Evolutionary conservation across 1,284 basidiomycete species (phyloP).

Genomic region (Leccinum colubrinum): DNA sequence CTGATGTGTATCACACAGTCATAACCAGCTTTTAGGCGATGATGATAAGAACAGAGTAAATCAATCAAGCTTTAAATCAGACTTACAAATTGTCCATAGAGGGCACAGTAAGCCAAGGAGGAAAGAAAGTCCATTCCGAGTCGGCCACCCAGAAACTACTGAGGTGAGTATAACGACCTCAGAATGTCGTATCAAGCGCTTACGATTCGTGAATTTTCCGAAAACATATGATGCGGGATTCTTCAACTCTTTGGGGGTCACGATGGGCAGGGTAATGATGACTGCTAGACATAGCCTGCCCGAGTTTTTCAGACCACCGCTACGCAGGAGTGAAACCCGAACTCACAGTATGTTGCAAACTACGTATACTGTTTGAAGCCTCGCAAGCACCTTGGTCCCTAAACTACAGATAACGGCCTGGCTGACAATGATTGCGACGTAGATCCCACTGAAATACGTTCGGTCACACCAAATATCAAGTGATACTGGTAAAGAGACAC

Average conservation of each 20-base stretch:
- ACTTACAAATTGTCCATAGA: constrained; percentile 42
- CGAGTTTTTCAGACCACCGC: neutral
- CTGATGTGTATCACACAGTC: constrained; percentile 47
- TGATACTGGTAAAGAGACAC: neutral
- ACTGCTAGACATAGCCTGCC: constrained; percentile 40
- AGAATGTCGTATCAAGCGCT: neutral
- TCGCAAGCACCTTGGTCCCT: constrained; percentile 37
- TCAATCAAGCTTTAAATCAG: neutral
- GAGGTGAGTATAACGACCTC: neutral
- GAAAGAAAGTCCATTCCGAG: constrained; percentile 42
- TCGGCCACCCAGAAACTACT: constrained; percentile 47
- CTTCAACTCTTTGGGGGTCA: constrained; percentile 41
- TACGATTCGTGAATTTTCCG: constrained; percentile 36
- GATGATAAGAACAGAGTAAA: neutral
- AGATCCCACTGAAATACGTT: constrained; percentile 29
- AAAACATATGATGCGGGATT: constrained; percentile 43
- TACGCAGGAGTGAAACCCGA: neutral
- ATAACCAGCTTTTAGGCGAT: constrained; percentile 33
- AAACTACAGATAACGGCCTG: constrained; percentile 41
- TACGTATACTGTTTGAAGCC: constrained; percentile 32
- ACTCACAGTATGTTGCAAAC: constrained; percentile 34
- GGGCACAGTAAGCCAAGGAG: constrained; percentile 49
- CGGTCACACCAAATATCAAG: too few species aligned
- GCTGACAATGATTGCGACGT: constrained; percentile 29
- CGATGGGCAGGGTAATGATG: constrained; percentile 47